These are phyloP conservation scores for Fusarium heterosporum DNA, from an alignment of 2,329 filamentous ascomycete species.

Conservation along the genomic window DNA sequence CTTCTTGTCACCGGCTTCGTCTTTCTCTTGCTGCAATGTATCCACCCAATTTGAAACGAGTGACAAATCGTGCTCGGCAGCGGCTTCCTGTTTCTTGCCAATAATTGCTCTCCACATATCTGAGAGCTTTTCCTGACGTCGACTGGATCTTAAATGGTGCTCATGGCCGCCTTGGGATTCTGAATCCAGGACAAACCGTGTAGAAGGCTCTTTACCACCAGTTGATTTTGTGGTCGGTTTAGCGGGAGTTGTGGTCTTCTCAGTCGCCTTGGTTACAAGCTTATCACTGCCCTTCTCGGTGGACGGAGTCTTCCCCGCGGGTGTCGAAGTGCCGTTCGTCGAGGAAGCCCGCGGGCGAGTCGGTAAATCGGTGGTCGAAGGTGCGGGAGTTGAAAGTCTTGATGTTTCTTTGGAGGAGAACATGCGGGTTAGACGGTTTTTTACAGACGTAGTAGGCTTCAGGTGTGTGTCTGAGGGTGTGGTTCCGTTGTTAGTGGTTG, in stretches of 20 bases:
- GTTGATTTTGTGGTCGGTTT: constrained; percentile 49
- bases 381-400: constrained; percentile 50
- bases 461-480: constrained; percentile 36
- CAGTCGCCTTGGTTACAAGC: constrained; percentile 38
- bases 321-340: constrained; percentile 52
- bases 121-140: constrained; percentile 92
- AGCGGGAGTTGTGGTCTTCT: constrained; percentile 44
- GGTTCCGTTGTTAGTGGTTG: constrained; percentile 46
- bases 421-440: constrained; percentile 73
- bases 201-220: constrained; percentile 53
- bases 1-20: constrained; percentile 85
- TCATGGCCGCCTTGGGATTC: constrained; percentile 78
- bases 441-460: constrained; percentile 63
- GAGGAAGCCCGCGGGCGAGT: constrained; percentile 53
- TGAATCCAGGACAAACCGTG: constrained; percentile 64
- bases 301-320: constrained; percentile 58
- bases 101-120: constrained; percentile 91
- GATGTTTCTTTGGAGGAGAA: constrained; percentile 69
- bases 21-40: constrained; percentile 88
- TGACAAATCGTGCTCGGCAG: constrained; percentile 85
- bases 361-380: constrained; percentile 51
- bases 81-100: constrained; percentile 81
- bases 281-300: constrained; percentile 54
- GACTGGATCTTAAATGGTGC: constrained; percentile 89
- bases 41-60: constrained; percentile 97